These are phyloP conservation scores for Dillenia turbinata DNA, from an alignment of 164 flowering plant species.

Conservation along the genomic window DNA sequence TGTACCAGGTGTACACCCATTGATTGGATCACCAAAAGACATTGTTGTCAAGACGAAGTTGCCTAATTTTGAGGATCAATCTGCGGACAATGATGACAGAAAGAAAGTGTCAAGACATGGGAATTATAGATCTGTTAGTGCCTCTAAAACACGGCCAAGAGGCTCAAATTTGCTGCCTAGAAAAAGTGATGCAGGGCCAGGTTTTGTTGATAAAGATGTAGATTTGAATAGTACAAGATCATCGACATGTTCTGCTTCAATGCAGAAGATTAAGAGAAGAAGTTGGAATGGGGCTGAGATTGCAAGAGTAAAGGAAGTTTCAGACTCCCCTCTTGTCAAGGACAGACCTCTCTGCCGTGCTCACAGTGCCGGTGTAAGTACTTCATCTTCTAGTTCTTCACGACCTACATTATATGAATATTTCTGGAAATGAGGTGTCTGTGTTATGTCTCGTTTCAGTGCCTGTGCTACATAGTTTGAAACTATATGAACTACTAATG, in stretches of 20 bases:
- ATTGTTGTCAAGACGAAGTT: conserved; percentile 15
- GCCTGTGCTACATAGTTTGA: not conserved
- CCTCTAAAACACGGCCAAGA: conserved; percentile 19
- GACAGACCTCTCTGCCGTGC: conserved; percentile 17
- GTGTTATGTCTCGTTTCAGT: not conserved
- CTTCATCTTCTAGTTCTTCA: not conserved
- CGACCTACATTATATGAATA: not conserved
- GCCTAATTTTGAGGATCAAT: conserved; percentile 2
- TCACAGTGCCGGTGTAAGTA: conserved; percentile 39
- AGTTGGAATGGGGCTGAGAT: conserved; percentile 35
- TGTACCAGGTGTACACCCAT: conserved; percentile 51
- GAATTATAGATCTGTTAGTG: conserved; percentile 29
- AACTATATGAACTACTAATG: not conserved
- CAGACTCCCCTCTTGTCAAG: conserved; percentile 20
- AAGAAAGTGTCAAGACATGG: conserved; percentile 6
- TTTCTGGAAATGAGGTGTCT: not conserved
- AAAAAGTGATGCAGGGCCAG: conserved; percentile 16
- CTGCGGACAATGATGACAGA: conserved; percentile 5
- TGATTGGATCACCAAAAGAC: conserved; percentile 50
- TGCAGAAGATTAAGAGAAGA: conserved; percentile 24
- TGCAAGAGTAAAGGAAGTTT: conserved; percentile 20
- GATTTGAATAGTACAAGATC: conserved; percentile 40
- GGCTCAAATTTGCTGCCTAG: conserved; percentile 3
- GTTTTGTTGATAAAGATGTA: conserved; percentile 25
- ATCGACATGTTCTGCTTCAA: conserved; percentile 8